Percentiles rank a stretch among this genome's conserved stretches.
Conservation (phyloP, 2,329 filamentous ascomycete species). For the Ilyonectria destructans region DNA sequence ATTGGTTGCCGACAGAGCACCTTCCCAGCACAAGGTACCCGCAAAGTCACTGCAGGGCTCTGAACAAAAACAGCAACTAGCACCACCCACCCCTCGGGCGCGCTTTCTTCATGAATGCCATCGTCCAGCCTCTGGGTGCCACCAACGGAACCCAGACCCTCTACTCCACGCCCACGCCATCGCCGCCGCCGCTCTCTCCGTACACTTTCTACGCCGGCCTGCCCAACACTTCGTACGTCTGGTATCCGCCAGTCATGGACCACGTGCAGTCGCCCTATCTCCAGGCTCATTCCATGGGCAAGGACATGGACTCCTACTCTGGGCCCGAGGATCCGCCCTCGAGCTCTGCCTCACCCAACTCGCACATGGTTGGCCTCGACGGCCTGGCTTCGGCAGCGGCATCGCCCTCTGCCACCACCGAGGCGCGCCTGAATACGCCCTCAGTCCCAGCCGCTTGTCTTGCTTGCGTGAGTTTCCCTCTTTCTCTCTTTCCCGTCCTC, state of each 20-base stretch:
- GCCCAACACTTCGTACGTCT: slow-evolving; percentile 32
- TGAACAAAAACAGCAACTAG: slow-evolving; percentile 22
- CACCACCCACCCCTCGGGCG: slow-evolving; percentile 16
- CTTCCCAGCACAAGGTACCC: slow-evolving; percentile 4
- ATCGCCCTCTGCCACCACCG: slow-evolving; percentile 41
- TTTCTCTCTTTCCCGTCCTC: slow-evolving; percentile 3
- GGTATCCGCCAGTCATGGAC: slow-evolving; percentile 41
- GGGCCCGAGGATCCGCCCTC: slow-evolving; percentile 38
- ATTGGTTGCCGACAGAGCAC: not conserved
- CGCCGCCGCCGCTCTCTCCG: slow-evolving; percentile 32
- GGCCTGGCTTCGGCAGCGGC: slow-evolving; percentile 35
- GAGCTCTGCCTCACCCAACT: slow-evolving; percentile 47
- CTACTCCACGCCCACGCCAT: slow-evolving; percentile 35
- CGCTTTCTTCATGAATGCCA: slow-evolving; percentile 30
- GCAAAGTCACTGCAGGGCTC: slow-evolving; percentile 17
- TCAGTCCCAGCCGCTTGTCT: slow-evolving; percentile 68
- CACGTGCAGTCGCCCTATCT: slow-evolving; percentile 27
- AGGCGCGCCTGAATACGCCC: slow-evolving; percentile 53
- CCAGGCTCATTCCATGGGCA: slow-evolving; percentile 20
- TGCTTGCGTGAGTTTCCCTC: slow-evolving; percentile 65
- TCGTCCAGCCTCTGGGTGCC: slow-evolving; percentile 29
- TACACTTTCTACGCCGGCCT: slow-evolving; percentile 40
- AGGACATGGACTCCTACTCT: slow-evolving; percentile 36
- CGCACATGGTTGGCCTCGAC: slow-evolving; percentile 33
- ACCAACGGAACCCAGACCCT: slow-evolving; percentile 28